These are phyloP conservation scores for Kalmanozyma brasiliensis DNA, from an alignment of 1,284 basidiomycete species.

Conservation along the genomic window DNA sequence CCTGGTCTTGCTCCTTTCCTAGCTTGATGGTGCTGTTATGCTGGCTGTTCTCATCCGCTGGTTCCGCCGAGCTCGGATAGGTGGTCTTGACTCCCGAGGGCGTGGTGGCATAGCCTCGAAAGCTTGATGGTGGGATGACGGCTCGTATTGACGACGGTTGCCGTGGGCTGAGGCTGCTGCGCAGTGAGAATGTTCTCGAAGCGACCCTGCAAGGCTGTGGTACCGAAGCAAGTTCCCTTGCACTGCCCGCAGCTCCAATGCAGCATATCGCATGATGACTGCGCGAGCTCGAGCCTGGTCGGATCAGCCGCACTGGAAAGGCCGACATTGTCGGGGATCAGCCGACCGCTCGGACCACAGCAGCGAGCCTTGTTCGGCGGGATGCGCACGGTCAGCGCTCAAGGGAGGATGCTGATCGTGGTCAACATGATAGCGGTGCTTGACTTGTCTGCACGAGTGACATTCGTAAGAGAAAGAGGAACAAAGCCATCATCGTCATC, in stretches of 20 bases:
- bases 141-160: background rate
- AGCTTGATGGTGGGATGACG: background rate
- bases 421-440: background rate
- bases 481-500: background rate
- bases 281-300: slow-evolving; percentile 10
- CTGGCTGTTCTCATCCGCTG: slow-evolving; percentile 38
- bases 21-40: slow-evolving; percentile 18
- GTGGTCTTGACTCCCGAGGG: slow-evolving; percentile 48
- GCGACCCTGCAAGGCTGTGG: background rate
- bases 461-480: too few relatives aligned
- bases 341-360: too few relatives aligned
- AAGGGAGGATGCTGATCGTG: background rate
- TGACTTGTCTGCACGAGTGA: too few relatives aligned
- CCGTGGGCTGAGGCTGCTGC: background rate
- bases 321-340: slow-evolving; percentile 2
- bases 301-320: slow-evolving; percentile 15
- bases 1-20: slow-evolving; percentile 34
- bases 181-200: background rate
- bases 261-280: background rate
- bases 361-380: too few relatives aligned
- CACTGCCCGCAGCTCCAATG: background rate
- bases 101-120: slow-evolving; percentile 29
- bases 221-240: background rate
- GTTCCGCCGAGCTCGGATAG: slow-evolving; percentile 43
- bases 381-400: background rate